Conservation (phyloP, 805 yeast genomes). For the Ogataea sp. region DNA sequence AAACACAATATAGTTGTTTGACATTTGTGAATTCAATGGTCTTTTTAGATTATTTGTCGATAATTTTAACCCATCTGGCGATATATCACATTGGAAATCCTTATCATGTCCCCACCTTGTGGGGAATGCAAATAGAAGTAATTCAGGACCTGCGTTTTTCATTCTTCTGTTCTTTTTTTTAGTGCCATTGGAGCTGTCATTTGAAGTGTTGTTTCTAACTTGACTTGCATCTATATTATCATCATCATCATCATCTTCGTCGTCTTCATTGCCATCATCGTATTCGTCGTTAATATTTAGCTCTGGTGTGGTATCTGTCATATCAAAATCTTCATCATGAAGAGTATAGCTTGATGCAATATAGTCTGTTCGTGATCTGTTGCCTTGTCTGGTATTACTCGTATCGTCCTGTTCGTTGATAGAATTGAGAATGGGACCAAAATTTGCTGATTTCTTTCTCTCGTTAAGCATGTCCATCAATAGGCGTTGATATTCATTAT, state of each 20-base stretch:
- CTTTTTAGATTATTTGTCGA: slow-evolving; percentile 15
- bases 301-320: slow-evolving; percentile 7
- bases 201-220: no score
- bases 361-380: no score
- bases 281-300: not conserved
- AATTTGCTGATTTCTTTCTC: slow-evolving; percentile 4
- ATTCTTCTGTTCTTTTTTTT: not conserved
- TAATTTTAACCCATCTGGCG: slow-evolving; percentile 15
- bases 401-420: not conserved
- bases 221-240: not conserved
- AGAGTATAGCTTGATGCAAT: not conserved
- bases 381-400: no score
- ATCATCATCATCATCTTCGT: not conserved
- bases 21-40: slow-evolving; percentile 1
- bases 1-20: slow-evolving; percentile 4
- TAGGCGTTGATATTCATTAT: slow-evolving; percentile 11
- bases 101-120: slow-evolving; percentile 17
- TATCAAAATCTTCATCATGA: not conserved
- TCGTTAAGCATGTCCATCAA: slow-evolving; percentile 8
- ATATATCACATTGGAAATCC: slow-evolving; percentile 11
- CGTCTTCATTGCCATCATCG: not conserved
- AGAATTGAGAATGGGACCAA: not conserved
- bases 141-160: no score
- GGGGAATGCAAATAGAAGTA: slow-evolving; percentile 14
- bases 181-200: no score